Evolutionary conservation across 306 rosid species (phyloP), one percentile per base, ranked within the genome.

Genomic region (Casuarina equisetifolia): DNA sequence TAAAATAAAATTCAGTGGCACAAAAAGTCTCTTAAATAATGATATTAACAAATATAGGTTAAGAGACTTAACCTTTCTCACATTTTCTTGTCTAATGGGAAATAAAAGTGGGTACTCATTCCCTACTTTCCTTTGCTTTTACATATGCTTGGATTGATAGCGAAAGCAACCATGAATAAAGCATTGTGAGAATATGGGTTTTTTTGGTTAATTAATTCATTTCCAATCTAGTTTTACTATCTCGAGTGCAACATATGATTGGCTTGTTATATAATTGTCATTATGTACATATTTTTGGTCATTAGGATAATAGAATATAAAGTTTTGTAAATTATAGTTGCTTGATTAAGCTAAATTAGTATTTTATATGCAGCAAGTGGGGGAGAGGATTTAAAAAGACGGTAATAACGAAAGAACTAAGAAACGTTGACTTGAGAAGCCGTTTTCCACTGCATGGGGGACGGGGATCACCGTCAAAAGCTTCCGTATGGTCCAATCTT

Each of bases 401-500:
- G 51, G 51, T 46, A 9, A 9, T 48, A 5, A 48, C 51, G 11
- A 8, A 58, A 38, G 16, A 8, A 58, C 39, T 4, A 63, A 39
- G 17, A 38, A 63, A 63, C 25, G 46, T 38, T 63, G 69, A 63
- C 69, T 38, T 13, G 3, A 1, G 20, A 13, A 5, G 13, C 51
- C 51, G 12, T 48, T 48, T 48, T 48, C 51, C 51, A 48, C 51
- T 13, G 13, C 51, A 5, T 13, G 17, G 6, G 25, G 5, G 53
- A 49, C 61, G 32, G 32, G 62, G 51, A 66, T 63, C 79, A 80
- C 76, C 74, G 51, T 48, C 51, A 48, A 74, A 72, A 10, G 20
- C n/a, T 6, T 49, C 10, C 20, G 11, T 52, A 20, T 63, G 78
- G 69, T 25, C 78, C 74, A 72, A 78, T 76, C 76, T 69, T 9